Base-by-base conservation (phyloP, 805 yeast species). In the Kuraishia floccosa region DNA sequence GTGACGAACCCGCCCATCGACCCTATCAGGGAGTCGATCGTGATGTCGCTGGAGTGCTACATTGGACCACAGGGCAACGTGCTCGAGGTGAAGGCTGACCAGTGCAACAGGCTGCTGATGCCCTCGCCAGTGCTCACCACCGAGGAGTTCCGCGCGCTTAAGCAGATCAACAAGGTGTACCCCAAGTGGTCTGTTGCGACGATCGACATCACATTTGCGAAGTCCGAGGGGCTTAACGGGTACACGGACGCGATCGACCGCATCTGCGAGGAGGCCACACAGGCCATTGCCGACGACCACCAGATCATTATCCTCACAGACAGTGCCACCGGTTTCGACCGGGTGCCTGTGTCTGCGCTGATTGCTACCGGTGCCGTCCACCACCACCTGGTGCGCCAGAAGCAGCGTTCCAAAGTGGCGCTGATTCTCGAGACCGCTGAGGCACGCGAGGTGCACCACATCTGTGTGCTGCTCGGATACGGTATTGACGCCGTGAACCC, bases 1-100 rank as follows among this genome's bases (percentile, higher is more conserved):
- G 98, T 89, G 34, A 89, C 98, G 20, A 89, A 89, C 60, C 98
- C 98, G 35, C 97, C 98, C 30, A 91, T 89, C 51, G 98, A 89
- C 55, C 97, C 98, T 31, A 91, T 89, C 46, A 78, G 97, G 56
- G 98, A 89, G 62, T 78, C 79, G 36, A 83, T 89, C 44, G 97
- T 91, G 49, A 89, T 89, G 98, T 84, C 96, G 9, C 68, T 91
- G 43, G 96, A 89, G 56, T 89, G 98, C 60, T 85, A 82, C 56
- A 77, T 89, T 47, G 98, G 98, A 34, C 97, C 97, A n/a, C 97
- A 91, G 57, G 97, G 95, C 35, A 89, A 89, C 54, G 60, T 89
- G 41, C 69, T 89, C 49, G 97, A 91, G 56, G 85, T 86, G 87
- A 76, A 79, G 48, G 77, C 96, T 7, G 66, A 69, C 35, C 97